Percentiles rank a stretch among this genome's conserved stretches.
Conservation (phyloP, 1,284 basidiomycete genomes). For the Tilletiaria anomala region DNA sequence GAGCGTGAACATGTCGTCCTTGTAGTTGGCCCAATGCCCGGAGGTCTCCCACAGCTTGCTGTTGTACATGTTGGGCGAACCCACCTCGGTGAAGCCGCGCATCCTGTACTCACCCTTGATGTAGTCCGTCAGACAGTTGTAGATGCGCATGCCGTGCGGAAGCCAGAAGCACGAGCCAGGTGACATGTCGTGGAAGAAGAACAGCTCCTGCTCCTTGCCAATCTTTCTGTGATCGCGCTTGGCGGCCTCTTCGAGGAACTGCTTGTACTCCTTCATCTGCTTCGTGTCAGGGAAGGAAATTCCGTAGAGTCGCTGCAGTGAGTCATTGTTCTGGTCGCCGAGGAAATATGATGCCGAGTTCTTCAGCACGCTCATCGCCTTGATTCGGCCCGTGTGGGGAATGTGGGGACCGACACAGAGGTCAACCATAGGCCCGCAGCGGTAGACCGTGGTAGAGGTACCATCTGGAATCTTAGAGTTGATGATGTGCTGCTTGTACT, state of each 20-base stretch:
- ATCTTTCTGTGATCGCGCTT: constrained; percentile 86
- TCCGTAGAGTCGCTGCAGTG: constrained; percentile 90
- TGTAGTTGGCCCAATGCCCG: constrained; percentile 82
- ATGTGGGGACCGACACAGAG: constrained; percentile 94
- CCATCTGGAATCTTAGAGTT: constrained; percentile 91
- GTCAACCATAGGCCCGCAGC: constrained; percentile 97
- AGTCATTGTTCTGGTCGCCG: constrained; percentile 83
- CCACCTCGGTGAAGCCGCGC: constrained; percentile 50
- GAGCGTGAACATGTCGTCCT: constrained; percentile 88
- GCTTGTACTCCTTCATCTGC: constrained; percentile 88
- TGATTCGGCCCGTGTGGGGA: constrained; percentile 93
- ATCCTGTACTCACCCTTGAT: constrained; percentile 48
- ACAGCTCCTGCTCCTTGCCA: constrained; percentile 63
- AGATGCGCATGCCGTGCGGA: constrained; percentile 90
- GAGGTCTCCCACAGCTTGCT: constrained; percentile 95
- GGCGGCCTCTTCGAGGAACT: constrained; percentile 86
- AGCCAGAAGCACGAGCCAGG: constrained; percentile 95
- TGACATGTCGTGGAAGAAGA: constrained; percentile 93
- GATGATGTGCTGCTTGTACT: constrained; percentile 95
- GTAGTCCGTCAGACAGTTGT: constrained; percentile 81
- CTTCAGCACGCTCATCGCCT: constrained; percentile 48
- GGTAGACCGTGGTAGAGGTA: constrained; percentile 92
- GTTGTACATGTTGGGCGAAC: constrained; percentile 96
- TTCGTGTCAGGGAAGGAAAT: constrained; percentile 99
- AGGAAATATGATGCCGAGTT: constrained; percentile 98